phyloP scores from a whole-genome alignment of 768 basidiomycete genomes.

The Collybia nuda region DNA sequence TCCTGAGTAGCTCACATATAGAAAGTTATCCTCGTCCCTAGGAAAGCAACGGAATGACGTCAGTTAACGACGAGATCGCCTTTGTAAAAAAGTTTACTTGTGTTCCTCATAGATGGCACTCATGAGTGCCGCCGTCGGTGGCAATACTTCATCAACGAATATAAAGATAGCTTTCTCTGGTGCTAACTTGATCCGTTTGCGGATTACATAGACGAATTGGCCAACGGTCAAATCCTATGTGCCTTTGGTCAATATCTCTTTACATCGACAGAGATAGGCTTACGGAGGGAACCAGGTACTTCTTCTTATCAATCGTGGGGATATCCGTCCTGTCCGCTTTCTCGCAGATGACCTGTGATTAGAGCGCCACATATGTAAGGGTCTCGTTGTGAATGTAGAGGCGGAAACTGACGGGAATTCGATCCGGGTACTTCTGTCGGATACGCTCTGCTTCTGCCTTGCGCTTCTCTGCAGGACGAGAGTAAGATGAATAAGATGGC shows the following conservation, averaged over 20 bases:
- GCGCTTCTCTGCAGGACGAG: constrained; percentile 78
- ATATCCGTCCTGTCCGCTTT: constrained; percentile 99
- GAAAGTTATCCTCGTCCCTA: constrained; percentile 98
- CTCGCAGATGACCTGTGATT: constrained; percentile 93
- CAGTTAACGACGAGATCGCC: constrained; percentile 16
- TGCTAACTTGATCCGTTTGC: constrained; percentile 99
- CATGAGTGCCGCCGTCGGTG: constrained; percentile 98
- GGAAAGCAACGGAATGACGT: constrained; percentile 12
- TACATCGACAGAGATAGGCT: constrained; percentile 26
- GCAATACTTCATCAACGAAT: constrained; percentile 98
- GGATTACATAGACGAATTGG: constrained; percentile 99
- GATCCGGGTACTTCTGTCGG: constrained; percentile 97
- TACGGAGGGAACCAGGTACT: constrained; percentile 97
- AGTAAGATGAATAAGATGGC: constrained; percentile 33
- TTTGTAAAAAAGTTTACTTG: constrained; percentile 62
- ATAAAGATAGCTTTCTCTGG: constrained; percentile 99
- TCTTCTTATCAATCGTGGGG: constrained; percentile 99
- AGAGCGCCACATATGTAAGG: constrained; percentile 9
- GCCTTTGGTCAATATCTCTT: background rate
- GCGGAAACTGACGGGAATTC: constrained; percentile 80
- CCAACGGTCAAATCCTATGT: constrained; percentile 91
- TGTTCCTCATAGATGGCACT: constrained; percentile 99
- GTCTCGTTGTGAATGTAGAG: constrained; percentile 2
- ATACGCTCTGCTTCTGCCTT: constrained; percentile 99
- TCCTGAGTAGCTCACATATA: constrained; percentile 97